Base-by-base conservation (phyloP, 1,139 yeast genomes). In the Pichia sp. region DNA sequence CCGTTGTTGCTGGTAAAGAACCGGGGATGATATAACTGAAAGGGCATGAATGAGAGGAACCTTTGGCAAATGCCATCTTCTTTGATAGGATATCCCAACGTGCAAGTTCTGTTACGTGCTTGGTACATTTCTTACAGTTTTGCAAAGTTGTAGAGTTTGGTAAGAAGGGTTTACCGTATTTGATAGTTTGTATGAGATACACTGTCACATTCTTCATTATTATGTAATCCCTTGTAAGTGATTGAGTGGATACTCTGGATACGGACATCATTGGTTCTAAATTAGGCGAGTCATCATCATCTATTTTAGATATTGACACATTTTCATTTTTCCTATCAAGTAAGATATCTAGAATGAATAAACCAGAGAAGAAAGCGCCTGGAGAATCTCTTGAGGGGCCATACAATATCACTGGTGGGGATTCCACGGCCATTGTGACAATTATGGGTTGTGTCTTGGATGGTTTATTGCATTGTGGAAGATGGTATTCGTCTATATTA, bases 21-120 rank as follows among this genome's bases (percentile, higher is more conserved):
- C 99, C 98, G 0, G 96, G 94, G 12, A 91, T 58, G 29, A 93
- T 62, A 57, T 87, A 88, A n/a, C 95, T 82, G 55, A 93, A 91
- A 2, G 98, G 99, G 55, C 85, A 91, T 2, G 85, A 87, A 51
- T 91, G 96, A 17, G 69, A 65, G 1, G 59, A 44, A 1, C 91
- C 94, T 10, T 67, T 59, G 2, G 74, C 61, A 47, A 86, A 72
- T 6, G 66, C 62, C 3, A 78, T 69, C 1, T 72, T 63, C 15
- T 67, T 65, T 4, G 74, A 64, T 35, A 91, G 67, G 14, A 91
- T 83, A 49, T 86, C 88, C 99, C 99, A 93, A 38, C 80, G 64
- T 22, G 95, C 94, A 47, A 93, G 63, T 32, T 77, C 81, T 9
- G 74, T 74, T 5, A 62, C 60, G 39, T 70, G 67, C 2, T 58